Conservation (phyloP, 2,329 filamentous ascomycete genomes). For the Pyricularia sp. region DNA sequence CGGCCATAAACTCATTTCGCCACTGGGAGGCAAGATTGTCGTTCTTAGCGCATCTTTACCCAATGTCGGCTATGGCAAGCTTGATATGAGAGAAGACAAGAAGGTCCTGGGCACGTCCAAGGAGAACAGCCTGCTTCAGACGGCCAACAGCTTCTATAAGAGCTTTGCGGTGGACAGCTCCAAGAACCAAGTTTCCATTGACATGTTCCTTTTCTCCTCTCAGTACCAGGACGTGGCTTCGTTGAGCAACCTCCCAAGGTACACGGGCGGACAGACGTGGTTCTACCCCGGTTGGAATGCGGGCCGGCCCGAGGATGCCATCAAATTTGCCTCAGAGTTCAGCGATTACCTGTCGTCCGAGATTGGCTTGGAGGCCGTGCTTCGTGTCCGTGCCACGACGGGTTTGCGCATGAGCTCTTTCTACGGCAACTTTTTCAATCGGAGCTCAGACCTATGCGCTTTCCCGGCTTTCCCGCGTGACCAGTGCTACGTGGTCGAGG, state of each 20-base stretch:
- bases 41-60: slow-evolving; percentile 85
- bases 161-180: slow-evolving; percentile 98
- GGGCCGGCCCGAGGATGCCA: slow-evolving; percentile 84
- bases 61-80: slow-evolving; percentile 80
- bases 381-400: slow-evolving; percentile 89
- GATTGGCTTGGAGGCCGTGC: slow-evolving; percentile 90
- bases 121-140: slow-evolving; percentile 79
- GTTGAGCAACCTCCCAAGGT: slow-evolving; percentile 87
- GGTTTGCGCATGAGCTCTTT: slow-evolving; percentile 95
- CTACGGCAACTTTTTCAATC: slow-evolving; percentile 99
- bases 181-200: slow-evolving; percentile 96
- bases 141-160: slow-evolving; percentile 95
- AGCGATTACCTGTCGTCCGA: slow-evolving; percentile 95
- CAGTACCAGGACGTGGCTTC: slow-evolving; percentile 97
- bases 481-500: slow-evolving; percentile 95
- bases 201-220: slow-evolving; percentile 95
- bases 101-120: slow-evolving; percentile 91
- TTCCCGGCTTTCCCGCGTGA: slow-evolving; percentile 97
- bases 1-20: slow-evolving; percentile 90
- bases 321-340: slow-evolving; percentile 96
- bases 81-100: slow-evolving; percentile 93
- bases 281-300: slow-evolving; percentile 99
- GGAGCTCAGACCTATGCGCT: slow-evolving; percentile 92
- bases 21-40: slow-evolving; percentile 89
- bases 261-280: slow-evolving; percentile 95